Conservation (phyloP, 1,284 basidiomycete genomes). For the Volvariella volvacea region DNA sequence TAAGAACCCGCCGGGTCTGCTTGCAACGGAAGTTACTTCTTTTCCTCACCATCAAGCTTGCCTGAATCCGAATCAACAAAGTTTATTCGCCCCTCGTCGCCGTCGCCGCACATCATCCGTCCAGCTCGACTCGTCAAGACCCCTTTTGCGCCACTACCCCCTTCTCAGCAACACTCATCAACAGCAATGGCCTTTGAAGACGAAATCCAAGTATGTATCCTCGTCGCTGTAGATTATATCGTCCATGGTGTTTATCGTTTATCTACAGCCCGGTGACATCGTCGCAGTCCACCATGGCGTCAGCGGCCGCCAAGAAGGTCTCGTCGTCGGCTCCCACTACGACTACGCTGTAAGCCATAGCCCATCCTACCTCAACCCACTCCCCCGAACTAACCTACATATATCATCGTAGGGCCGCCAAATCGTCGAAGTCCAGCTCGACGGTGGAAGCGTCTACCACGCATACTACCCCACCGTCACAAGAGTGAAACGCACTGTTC, state of each 20-base stretch:
- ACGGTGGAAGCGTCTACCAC: conserved; percentile 54
- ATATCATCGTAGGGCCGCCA: conserved; percentile 54
- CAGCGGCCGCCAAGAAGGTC: conserved; percentile 62
- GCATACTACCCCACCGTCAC: conserved; percentile 70
- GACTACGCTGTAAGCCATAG: conserved; percentile 53
- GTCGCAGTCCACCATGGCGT: conserved; percentile 63
- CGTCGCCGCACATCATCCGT: conserved; percentile 4
- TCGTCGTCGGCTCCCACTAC: conserved; percentile 66
- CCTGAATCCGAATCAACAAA: too few species aligned
- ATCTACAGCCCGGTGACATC: conserved; percentile 62
- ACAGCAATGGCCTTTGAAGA: conserved; percentile 11
- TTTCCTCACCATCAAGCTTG: too few species aligned
- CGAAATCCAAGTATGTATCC: conserved; percentile 11
- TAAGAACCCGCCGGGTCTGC: conserved; percentile 29
- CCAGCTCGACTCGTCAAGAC: neutral
- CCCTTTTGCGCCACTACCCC: neutral
- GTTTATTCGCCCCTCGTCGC: conserved; percentile 5
- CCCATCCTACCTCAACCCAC: conserved; percentile 5
- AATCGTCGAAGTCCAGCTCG: conserved; percentile 73
- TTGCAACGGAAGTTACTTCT: too few species aligned
- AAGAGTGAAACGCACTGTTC: conserved; percentile 63
- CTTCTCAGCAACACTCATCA: neutral
- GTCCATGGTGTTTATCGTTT: neutral
- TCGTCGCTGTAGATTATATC: neutral
- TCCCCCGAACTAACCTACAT: neutral